Evolutionary conservation across 2,329 filamentous ascomycete genomes (phyloP).

Genomic region (Thielaviopsis musarum): DNA sequence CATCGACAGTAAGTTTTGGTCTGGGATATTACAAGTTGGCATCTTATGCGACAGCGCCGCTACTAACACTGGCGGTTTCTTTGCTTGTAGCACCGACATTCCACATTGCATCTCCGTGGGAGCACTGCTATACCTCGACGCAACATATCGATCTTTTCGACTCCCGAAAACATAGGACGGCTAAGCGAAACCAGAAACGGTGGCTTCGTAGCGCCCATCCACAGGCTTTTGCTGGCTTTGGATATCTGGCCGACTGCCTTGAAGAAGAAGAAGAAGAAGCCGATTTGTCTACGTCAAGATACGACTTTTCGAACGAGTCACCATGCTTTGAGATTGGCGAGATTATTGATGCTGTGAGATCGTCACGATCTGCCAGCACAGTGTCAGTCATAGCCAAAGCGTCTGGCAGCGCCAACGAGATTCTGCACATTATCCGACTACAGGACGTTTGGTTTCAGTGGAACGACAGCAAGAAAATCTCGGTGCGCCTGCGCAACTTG

Average conservation of each 20-base stretch:
- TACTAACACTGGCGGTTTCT: neutral
- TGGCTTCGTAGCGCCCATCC: constrained; percentile 37
- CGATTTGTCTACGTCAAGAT: constrained; percentile 2
- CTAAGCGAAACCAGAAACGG: constrained; percentile 22
- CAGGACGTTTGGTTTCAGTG: constrained; percentile 37
- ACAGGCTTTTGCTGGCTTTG: constrained; percentile 28
- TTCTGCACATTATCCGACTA: constrained; percentile 37
- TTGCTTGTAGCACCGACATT: constrained; percentile 5
- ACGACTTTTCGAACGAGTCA: constrained; percentile 5
- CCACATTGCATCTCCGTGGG: constrained; percentile 6
- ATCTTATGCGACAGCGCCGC: neutral
- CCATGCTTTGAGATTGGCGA: constrained; percentile 38
- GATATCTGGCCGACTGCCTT: constrained; percentile 19
- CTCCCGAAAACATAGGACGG: neutral
- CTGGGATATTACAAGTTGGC: neutral
- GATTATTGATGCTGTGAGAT: constrained; percentile 25
- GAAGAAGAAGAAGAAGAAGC: constrained; percentile 24
- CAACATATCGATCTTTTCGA: neutral
- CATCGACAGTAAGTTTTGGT: constrained; percentile 1
- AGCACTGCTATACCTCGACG: constrained; percentile 9
- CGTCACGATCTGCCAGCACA: constrained; percentile 14
- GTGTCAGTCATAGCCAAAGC: constrained; percentile 28
- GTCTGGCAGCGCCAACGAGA: constrained; percentile 39
- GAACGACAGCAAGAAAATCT: constrained; percentile 27
- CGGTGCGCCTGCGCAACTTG: constrained; percentile 29